Evolutionary conservation across 805 yeast genomes (phyloP).

Genomic region (Babjeviella inositovora): DNA sequence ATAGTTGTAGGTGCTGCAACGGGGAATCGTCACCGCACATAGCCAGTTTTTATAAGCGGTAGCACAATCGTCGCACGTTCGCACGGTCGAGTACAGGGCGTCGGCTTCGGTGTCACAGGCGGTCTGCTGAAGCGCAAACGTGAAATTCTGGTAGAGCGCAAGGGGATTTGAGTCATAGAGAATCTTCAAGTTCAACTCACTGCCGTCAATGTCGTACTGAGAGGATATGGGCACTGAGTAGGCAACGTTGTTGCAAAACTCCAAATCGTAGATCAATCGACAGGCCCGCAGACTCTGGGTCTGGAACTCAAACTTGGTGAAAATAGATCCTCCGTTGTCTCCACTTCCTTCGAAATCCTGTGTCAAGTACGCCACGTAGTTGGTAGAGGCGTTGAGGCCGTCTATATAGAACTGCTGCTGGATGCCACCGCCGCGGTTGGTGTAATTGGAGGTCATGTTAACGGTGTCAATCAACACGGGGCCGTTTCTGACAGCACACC

Average conservation of each 20-base stretch:
- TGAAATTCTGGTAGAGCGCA: constrained; percentile 43
- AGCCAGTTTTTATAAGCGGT: constrained; percentile 71
- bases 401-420: constrained; percentile 48
- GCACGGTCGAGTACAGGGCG: constrained; percentile 57
- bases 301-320: constrained; percentile 35
- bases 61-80: constrained; percentile 60
- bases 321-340: constrained; percentile 48
- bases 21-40: constrained; percentile 76
- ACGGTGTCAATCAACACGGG: constrained; percentile 14
- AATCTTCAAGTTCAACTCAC: background rate
- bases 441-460: constrained; percentile 14
- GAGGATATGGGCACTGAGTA: constrained; percentile 61
- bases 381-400: constrained; percentile 43
- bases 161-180: background rate
- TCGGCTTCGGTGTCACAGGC: constrained; percentile 60
- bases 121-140: constrained; percentile 58
- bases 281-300: constrained; percentile 44
- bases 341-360: constrained; percentile 20
- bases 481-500: constrained; percentile 57
- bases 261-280: constrained; percentile 54
- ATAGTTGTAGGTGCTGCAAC: constrained; percentile 46
- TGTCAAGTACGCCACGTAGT: constrained; percentile 50
- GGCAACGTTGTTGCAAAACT: constrained; percentile 70
- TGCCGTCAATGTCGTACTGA: background rate
- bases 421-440: constrained; percentile 26